Base-by-base conservation (phyloP, 306 rosid species). In the Canavalia ensiformis region DNA sequence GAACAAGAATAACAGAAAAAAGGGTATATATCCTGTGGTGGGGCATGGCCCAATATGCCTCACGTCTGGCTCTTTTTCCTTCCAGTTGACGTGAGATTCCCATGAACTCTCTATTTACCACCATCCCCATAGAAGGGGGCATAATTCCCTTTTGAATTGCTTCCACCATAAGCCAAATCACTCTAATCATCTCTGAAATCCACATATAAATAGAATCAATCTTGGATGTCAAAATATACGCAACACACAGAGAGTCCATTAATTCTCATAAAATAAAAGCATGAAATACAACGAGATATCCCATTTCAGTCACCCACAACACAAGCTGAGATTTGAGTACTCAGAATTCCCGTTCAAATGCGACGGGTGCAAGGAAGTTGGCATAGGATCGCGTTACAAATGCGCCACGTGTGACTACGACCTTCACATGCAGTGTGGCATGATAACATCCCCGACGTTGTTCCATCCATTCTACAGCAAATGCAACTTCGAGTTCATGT, bases 351-450 rank as follows among this genome's bases (percentile, higher is more conserved):
- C 99, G 0, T 95, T 93, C 94, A 95, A 93, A 81, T 95, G 99
- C 18, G 98, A 95, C 2, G 99, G 99, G 0, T 95, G 99, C 90
- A 93, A 91, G 42, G 99, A 95, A 83, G 77, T 87, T 0, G 99
- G 99, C 33, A 95, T 95, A 3, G 99, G 99, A 0, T 93, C 97
- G 0, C 83, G 90, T 46, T 95, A 95, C 90, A 91, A 84, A 82
- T 95, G 99, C 76, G 8, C 81, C 12, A 39, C 29, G 2, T 95
- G 99, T 10, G 93, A 95, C 84, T 95, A 80, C 51, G 99, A 95
- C 29, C 98, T 95, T 66, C 99, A 95, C 86, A 76, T 80, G 87
- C 96, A 95, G 51, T 95, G 99, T 45, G 96, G 91, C 42, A 34
- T 52, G 33, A 18, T 90, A 13, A 90, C 92, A 4, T 82, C 92